Evolutionary conservation across 805 yeast species (phyloP).

Genomic region (Zygosaccharomyces siamensis): DNA sequence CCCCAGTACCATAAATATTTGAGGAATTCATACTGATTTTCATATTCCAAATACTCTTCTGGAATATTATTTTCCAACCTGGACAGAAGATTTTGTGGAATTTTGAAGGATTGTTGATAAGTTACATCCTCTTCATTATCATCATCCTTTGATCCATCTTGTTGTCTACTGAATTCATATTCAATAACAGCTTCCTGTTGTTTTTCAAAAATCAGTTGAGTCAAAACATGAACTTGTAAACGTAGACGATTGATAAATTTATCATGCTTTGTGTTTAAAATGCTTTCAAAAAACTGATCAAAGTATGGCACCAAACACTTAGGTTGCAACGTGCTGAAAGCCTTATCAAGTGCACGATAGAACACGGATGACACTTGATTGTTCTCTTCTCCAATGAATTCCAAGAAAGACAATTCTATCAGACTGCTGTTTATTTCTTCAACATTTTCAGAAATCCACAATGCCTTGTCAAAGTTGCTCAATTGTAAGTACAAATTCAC

Average conservation of each 20-base stretch:
- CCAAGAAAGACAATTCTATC: slow-evolving; percentile 40
- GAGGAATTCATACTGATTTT: slow-evolving; percentile 36
- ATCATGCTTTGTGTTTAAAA: slow-evolving; percentile 18
- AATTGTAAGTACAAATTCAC: slow-evolving; percentile 41
- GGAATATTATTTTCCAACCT: slow-evolving; percentile 30
- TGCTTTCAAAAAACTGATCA: slow-evolving; percentile 35
- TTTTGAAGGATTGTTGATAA: slow-evolving; percentile 21
- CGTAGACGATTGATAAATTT: slow-evolving; percentile 40
- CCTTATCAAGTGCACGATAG: slow-evolving; percentile 36
- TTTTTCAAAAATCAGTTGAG: slow-evolving; percentile 37
- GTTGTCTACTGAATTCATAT: slow-evolving; percentile 46
- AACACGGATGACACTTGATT: slow-evolving; percentile 36
- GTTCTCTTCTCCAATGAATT: slow-evolving; percentile 19
- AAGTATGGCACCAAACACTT: slow-evolving; percentile 34
- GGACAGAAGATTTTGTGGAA: slow-evolving; percentile 37
- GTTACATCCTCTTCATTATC: slow-evolving; percentile 8
- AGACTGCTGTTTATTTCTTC: slow-evolving; percentile 40
- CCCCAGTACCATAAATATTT: slow-evolving; percentile 66
- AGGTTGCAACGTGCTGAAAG: slow-evolving; percentile 31
- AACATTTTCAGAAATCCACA: slow-evolving; percentile 33
- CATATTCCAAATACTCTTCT: slow-evolving; percentile 39
- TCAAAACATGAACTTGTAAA: slow-evolving; percentile 39
- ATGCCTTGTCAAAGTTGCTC: slow-evolving; percentile 29
- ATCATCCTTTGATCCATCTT: slow-evolving; percentile 21
- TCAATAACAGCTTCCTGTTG: slow-evolving; percentile 64